phyloP scores from a whole-genome alignment of 345 rosid species.

The Leavenworthia alabamica region DNA sequence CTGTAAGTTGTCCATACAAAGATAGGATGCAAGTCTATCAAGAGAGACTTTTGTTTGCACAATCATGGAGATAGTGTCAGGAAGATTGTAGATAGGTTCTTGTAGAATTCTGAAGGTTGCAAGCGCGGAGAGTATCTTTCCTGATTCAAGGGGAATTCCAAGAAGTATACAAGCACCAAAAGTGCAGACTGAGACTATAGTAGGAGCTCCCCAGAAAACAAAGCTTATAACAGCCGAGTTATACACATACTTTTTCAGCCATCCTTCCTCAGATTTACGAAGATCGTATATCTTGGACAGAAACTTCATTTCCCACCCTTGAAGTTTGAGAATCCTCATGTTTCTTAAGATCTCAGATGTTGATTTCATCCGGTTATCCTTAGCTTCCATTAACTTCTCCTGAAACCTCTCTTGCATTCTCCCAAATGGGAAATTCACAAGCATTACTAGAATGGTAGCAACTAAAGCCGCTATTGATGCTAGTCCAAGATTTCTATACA shows the following conservation, averaged over 20 bases:
- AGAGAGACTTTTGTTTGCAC: constrained; percentile 68
- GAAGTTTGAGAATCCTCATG: constrained; percentile 77
- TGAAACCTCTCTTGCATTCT: constrained; percentile 57
- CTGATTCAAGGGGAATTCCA: constrained; percentile 56
- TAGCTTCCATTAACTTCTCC: constrained; percentile 63
- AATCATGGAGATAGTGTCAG: constrained; percentile 54
- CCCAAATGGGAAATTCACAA: constrained; percentile 49
- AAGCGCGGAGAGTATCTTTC: constrained; percentile 66
- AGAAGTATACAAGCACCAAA: constrained; percentile 55
- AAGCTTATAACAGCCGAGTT: constrained; percentile 43
- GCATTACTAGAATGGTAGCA: constrained; percentile 51
- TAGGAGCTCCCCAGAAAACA: constrained; percentile 65
- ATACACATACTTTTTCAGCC: constrained; percentile 53
- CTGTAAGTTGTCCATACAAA: constrained; percentile 48
- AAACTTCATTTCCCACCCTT: constrained; percentile 78
- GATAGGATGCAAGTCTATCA: constrained; percentile 56
- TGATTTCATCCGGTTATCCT: constrained; percentile 58
- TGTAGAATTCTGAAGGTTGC: constrained; percentile 67
- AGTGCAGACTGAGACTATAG: constrained; percentile 52
- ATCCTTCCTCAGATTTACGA: constrained; percentile 43
- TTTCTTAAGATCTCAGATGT: constrained; percentile 60
- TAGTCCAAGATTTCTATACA: constrained; percentile 55
- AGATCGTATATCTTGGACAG: constrained; percentile 49
- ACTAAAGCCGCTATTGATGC: constrained; percentile 50
- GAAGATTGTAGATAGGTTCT: constrained; percentile 53